phyloP scores from a whole-genome alignment of 768 basidiomycete genomes.

The Mycena sanguinolenta region DNA sequence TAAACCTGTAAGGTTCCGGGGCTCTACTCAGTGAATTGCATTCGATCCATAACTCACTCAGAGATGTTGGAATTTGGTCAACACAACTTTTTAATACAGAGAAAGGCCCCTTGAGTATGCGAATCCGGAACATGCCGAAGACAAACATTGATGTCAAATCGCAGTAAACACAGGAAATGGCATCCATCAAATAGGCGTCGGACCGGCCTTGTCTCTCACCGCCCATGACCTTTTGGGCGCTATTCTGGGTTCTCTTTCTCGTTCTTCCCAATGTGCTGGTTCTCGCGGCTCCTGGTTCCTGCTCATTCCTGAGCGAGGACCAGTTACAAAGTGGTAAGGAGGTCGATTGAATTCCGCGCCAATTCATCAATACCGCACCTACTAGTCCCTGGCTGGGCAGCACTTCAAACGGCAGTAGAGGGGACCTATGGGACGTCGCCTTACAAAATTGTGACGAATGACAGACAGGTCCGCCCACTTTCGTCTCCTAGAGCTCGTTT shows the following conservation, averaged over 20 bases:
- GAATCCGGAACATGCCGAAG: not conserved
- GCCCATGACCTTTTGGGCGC: conserved; percentile 29
- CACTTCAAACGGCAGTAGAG: conserved; percentile 31
- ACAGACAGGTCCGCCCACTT: conserved; percentile 24
- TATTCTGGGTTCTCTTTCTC: conserved; percentile 26
- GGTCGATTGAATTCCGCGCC: not conserved
- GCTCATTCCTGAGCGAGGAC: conserved; percentile 28
- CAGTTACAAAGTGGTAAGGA: conserved; percentile 36
- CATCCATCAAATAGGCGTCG: conserved; percentile 11
- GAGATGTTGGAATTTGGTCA: too few relatives aligned
- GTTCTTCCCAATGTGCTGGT: conserved; percentile 9
- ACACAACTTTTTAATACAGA: too few relatives aligned
- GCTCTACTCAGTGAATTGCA: too few relatives aligned
- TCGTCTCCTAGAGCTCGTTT: not conserved
- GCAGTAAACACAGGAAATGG: not conserved
- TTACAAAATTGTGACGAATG: conserved; percentile 36
- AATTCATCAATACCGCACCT: not conserved
- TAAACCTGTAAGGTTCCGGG: too few relatives aligned
- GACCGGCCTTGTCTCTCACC: not conserved
- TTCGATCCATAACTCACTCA: too few relatives aligned
- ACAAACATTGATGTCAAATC: not conserved
- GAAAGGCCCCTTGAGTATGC: too few relatives aligned
- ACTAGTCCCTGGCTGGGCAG: conserved; percentile 33
- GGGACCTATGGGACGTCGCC: conserved; percentile 26
- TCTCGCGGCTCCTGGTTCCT: conserved; percentile 19